Percentiles rank a stretch among this genome's conserved stretches.
These are phyloP conservation scores for Lumnitzera littorea DNA, from an alignment of 345 rosid genomes.

Conservation along the genomic window DNA sequence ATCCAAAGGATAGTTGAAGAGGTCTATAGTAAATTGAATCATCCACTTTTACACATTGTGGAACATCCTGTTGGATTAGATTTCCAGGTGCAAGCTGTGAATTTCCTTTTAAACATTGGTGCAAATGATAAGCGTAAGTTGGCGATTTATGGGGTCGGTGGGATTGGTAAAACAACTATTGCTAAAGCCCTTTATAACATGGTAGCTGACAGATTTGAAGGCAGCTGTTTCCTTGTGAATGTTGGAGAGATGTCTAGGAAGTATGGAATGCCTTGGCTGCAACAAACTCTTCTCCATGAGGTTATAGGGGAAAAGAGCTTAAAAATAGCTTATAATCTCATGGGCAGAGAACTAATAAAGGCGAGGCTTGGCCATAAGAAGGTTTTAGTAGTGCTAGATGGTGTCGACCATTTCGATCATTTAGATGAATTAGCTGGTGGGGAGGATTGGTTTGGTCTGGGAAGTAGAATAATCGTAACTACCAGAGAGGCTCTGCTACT, in stretches of 20 bases:
- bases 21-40: neutral
- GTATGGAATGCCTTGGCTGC: constrained; percentile 3
- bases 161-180: constrained; percentile 11
- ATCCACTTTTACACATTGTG: constrained; percentile 1
- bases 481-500: constrained; percentile 12
- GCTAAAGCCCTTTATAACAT: constrained; percentile 22
- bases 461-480: constrained; percentile 16
- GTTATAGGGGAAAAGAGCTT: neutral
- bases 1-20: constrained; percentile 6
- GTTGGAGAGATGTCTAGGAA: constrained; percentile 20
- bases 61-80: constrained; percentile 7
- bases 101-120: neutral
- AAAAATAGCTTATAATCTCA: neutral
- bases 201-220: constrained; percentile 19
- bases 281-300: constrained; percentile 8
- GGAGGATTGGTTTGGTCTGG: constrained; percentile 13
- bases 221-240: constrained; percentile 19
- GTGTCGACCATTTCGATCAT: constrained; percentile 12
- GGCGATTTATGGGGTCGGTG: constrained; percentile 7
- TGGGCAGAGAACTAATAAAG: constrained; percentile 6
- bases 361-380: constrained; percentile 2
- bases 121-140: neutral
- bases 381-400: constrained; percentile 20
- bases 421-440: constrained; percentile 8
- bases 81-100: constrained; percentile 2